phyloP scores from a whole-genome alignment of 2,329 filamentous ascomycete genomes.

The Ophiostoma sp. region DNA sequence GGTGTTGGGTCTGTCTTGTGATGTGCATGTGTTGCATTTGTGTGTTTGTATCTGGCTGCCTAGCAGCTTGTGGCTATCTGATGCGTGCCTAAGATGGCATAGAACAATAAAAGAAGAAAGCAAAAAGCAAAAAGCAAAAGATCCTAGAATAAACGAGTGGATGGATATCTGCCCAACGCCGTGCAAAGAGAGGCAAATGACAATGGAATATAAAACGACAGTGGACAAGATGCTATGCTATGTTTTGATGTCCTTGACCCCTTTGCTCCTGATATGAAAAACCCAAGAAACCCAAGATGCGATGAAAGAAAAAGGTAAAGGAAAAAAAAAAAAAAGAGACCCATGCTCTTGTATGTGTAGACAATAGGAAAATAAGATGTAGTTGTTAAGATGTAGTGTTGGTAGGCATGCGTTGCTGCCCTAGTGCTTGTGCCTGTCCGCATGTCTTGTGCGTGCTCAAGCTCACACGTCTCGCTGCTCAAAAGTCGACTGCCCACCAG shows the following conservation, averaged over 20 bases:
- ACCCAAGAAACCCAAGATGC: neutral
- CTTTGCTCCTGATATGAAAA: slow-evolving; percentile 10
- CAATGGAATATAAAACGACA: neutral
- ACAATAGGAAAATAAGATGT: neutral
- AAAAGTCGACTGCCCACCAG: slow-evolving; percentile 41
- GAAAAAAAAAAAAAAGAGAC: neutral
- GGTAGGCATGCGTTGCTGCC: too few relatives aligned
- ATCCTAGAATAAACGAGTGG: slow-evolving; percentile 8
- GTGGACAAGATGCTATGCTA: neutral
- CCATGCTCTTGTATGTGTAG: neutral
- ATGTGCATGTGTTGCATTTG: neutral
- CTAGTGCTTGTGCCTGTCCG: too few relatives aligned
- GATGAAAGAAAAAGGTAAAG: neutral
- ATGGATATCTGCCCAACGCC: slow-evolving; percentile 14
- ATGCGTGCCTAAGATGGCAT: neutral
- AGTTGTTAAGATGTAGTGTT: neutral
- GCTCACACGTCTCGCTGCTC: neutral
- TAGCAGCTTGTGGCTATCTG: slow-evolving; percentile 4
- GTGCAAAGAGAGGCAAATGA: neutral
- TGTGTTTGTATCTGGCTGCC: neutral
- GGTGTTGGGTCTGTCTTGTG: neutral
- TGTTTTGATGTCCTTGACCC: slow-evolving; percentile 3
- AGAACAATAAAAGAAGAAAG: neutral
- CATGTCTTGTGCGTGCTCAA: too few relatives aligned
- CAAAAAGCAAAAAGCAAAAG: neutral